A percentile compares a stretch with the other conserved stretches of the same genome.
Conservation (phyloP, 768 basidiomycete genomes). For the Trametes gibbosa region DNA sequence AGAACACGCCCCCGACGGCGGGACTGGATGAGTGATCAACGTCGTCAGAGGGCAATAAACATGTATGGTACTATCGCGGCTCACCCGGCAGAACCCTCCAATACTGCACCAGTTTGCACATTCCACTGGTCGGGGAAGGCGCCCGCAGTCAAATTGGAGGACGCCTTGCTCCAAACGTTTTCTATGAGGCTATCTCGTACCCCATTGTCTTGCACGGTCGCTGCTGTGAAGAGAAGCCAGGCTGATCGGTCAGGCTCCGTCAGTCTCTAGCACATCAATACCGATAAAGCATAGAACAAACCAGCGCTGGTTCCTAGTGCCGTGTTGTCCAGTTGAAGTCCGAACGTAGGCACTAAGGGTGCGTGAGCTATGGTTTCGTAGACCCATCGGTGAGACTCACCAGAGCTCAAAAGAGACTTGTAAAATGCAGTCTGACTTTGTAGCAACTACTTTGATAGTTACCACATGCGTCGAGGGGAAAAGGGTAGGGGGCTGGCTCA, state of each 20-base stretch:
- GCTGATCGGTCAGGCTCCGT: not conserved
- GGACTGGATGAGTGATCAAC: not conserved
- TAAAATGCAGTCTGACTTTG: constrained; percentile 9
- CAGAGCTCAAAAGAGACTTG: not conserved
- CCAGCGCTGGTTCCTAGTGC: not conserved
- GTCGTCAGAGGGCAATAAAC: too few species aligned
- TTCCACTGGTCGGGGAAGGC: constrained; percentile 10
- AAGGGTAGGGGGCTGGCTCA: not conserved
- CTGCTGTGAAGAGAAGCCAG: constrained; percentile 18
- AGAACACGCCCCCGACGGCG: constrained; percentile 13
- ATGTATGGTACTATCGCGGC: not conserved
- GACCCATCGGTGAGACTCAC: not conserved
- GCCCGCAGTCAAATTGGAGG: constrained; percentile 6
- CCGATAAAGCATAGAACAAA: not conserved
- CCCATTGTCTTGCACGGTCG: constrained; percentile 5
- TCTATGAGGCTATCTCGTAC: constrained; percentile 11
- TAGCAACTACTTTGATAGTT: not conserved
- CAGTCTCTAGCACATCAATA: not conserved
- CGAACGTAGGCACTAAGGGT: not conserved
- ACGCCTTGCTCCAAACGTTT: not conserved
- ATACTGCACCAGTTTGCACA: not conserved
- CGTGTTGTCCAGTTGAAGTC: constrained; percentile 8
- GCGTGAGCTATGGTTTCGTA: not conserved
- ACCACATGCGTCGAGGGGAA: not conserved
- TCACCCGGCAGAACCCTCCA: constrained; percentile 6